Conservation (phyloP, 345 rosid species). For the Camelina neglecta region DNA sequence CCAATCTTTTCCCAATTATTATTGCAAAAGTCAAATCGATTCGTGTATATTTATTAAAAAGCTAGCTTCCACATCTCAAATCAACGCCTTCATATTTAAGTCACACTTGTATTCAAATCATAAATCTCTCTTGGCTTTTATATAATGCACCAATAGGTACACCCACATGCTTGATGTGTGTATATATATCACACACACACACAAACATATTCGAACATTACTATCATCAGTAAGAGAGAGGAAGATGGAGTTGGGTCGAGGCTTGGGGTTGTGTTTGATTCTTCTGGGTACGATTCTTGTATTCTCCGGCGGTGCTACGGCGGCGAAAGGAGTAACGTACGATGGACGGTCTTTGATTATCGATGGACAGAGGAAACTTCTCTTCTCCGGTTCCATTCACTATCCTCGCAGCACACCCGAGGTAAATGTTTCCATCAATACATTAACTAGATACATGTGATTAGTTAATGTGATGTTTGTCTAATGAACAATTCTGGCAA, state of each 20-base stretch:
- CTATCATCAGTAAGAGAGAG: slow-evolving; percentile 5
- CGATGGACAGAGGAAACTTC: slow-evolving; percentile 56
- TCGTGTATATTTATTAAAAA: neutral
- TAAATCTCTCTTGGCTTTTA: slow-evolving; percentile 22
- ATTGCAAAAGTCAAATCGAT: slow-evolving; percentile 16
- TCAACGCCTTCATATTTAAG: slow-evolving; percentile 10
- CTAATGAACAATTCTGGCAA: neutral
- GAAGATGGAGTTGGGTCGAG: slow-evolving; percentile 27
- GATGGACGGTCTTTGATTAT: slow-evolving; percentile 62
- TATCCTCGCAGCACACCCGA: slow-evolving; percentile 71
- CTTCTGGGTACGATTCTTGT: slow-evolving; percentile 32
- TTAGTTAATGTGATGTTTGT: neutral
- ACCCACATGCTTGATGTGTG: slow-evolving; percentile 39
- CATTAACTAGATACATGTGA: neutral
- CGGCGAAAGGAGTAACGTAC: slow-evolving; percentile 44
- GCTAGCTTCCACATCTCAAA: slow-evolving; percentile 25
- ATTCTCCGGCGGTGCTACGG: slow-evolving; percentile 35
- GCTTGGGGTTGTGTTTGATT: slow-evolving; percentile 25
- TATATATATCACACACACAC: slow-evolving; percentile 1
- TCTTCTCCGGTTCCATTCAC: slow-evolving; percentile 67
- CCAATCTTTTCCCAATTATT: slow-evolving; percentile 2
- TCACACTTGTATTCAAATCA: slow-evolving; percentile 18
- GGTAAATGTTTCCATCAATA: slow-evolving; percentile 39
- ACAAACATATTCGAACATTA: slow-evolving; percentile 16
- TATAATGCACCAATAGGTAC: slow-evolving; percentile 21